Evolutionary conservation across 768 basidiomycete genomes (phyloP), one percentile per base, ranked within the genome.

Genomic region (Lactifluus piperatus): DNA sequence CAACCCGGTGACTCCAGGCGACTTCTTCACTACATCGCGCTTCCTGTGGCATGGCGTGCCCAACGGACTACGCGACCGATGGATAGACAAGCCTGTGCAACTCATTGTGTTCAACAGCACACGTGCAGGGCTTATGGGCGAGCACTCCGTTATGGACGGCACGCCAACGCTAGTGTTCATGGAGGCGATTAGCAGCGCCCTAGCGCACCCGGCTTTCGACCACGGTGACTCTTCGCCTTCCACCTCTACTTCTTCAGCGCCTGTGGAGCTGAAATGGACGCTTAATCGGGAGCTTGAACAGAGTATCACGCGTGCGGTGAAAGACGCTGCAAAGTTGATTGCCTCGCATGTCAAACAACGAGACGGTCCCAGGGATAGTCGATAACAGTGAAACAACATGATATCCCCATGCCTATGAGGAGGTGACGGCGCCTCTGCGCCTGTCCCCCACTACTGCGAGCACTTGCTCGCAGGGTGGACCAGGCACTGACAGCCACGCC

Each of bases 81-180:
- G 87, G 84, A 83, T 92, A 48, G 94, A 97, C 73, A 97, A 97
- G 72, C 94, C 94, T 8, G 70, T 83, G 57, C 82, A 97, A 69
- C 84, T 93, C 69, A 81, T 97, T 58, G 81, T 97, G 5, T 91
- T 84, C 67, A 89, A 91, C 70, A 89, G 91, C 63, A 82, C 77
- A 13, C 76, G 81, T 50, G 86, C 91, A 1, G 94, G 93, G 5
- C 72, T 97, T 66, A 88, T 95, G 81, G 94, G 94, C 47, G 94
- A 97, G 71, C 94, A 93, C 69, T 90, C 88, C 18, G 77, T 89
- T 58, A 93, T 93, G 91, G 91, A 93, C 66, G 91, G 91, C 36
- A 92, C 91, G 16, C 91, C 91, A 4, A 87, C 82, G 16, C 82
- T 80, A 26, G 79, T 88, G 24, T 69, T 91, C 65, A 86, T 82